A percentile compares a stretch with the other conserved stretches of the same genome.
Evolutionary conservation across 129 eudicot genomes (phyloP).

Genomic region (Oenanthe sinensis): DNA sequence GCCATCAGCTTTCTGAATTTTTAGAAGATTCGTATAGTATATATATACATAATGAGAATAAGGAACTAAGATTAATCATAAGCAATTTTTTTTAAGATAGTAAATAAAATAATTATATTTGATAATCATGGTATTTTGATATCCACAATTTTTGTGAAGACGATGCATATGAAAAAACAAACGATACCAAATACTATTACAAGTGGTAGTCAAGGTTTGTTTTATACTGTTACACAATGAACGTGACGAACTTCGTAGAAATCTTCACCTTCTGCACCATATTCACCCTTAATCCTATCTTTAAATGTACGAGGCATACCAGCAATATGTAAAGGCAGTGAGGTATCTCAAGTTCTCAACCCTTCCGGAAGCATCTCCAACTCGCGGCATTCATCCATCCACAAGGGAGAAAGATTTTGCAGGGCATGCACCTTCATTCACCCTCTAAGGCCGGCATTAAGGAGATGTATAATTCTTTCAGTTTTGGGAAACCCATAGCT

Average conservation of each 20-base stretch:
- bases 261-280: background rate
- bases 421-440: conserved; percentile 21
- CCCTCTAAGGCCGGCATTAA: background rate
- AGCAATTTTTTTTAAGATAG: too few relatives aligned
- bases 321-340: background rate
- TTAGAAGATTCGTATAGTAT: too few relatives aligned
- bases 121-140: too few relatives aligned
- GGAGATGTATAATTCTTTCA: background rate
- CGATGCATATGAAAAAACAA: too few relatives aligned
- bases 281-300: background rate
- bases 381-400: background rate
- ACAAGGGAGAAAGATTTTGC: conserved; percentile 8
- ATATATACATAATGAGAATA: too few relatives aligned
- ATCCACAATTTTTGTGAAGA: too few relatives aligned
- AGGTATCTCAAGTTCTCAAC: background rate
- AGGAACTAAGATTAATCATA: too few relatives aligned
- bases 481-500: background rate
- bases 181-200: too few relatives aligned
- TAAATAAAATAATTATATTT: too few relatives aligned
- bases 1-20: too few relatives aligned
- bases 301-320: background rate
- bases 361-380: conserved; percentile 3
- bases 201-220: background rate
- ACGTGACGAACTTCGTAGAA: background rate
- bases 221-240: background rate